These are phyloP conservation scores for Posidonia oceanica DNA, from an alignment of 116 monocot species.

Conservation along the genomic window DNA sequence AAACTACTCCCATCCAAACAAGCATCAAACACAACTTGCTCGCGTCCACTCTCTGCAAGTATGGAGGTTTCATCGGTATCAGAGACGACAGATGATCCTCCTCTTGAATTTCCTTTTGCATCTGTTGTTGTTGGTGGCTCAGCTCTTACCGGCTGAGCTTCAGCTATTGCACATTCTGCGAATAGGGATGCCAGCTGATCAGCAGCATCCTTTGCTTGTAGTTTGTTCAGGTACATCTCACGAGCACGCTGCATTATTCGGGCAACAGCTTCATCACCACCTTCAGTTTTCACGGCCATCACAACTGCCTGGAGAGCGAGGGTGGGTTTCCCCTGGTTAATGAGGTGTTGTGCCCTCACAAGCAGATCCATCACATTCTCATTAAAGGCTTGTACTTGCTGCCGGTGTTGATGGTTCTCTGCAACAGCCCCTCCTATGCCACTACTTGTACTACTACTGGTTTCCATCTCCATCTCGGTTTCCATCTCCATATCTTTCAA, in stretches of 20 bases:
- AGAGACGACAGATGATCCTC: conserved; percentile 1
- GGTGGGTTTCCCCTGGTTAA: conserved; percentile 51
- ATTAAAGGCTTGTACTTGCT: background rate
- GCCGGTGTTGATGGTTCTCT: background rate
- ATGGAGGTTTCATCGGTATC: conserved; percentile 33
- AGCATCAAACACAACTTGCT: conserved; percentile 78
- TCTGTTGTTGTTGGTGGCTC: background rate
- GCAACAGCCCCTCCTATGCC: background rate
- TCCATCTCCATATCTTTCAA: conserved; percentile 6
- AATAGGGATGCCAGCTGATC: conserved; percentile 78
- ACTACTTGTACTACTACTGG: background rate
- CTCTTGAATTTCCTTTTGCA: background rate
- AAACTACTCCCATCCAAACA: conserved; percentile 95
- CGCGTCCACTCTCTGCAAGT: conserved; percentile 66
- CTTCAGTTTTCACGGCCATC: conserved; percentile 42
- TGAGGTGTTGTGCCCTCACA: conserved; percentile 36
- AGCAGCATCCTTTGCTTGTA: conserved; percentile 25
- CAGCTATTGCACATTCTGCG: conserved; percentile 79
- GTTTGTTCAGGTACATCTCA: conserved; percentile 51
- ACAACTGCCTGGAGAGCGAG: conserved; percentile 58
- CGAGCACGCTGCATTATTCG: conserved; percentile 62
- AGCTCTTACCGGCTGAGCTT: conserved; percentile 22
- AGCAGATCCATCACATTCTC: conserved; percentile 31
- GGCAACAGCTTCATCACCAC: conserved; percentile 72
- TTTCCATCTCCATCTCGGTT: conserved; percentile 4